Conservation (phyloP, 83 land plant genomes). For the Thuja plicata region DNA sequence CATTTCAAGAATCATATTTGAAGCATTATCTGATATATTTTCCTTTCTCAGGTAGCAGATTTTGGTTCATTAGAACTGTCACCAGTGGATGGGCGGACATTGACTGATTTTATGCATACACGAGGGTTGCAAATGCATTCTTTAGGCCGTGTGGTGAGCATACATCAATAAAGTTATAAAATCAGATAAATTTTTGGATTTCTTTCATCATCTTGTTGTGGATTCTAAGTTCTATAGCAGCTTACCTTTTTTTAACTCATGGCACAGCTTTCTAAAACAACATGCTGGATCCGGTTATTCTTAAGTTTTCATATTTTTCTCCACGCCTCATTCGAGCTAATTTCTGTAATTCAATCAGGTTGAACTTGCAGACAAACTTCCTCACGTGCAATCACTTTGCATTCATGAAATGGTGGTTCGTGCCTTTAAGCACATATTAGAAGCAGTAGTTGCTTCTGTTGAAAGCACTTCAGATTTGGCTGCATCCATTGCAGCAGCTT, state of each 20-base stretch:
- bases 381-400: slow-evolving; percentile 95
- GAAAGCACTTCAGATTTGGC: slow-evolving; percentile 44
- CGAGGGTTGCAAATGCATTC: slow-evolving; percentile 93
- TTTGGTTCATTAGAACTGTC: slow-evolving; percentile 97
- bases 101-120: slow-evolving; percentile 99
- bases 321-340: not conserved
- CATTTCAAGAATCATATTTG: not conserved
- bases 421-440: slow-evolving; percentile 84
- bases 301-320: slow-evolving; percentile 7
- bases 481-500: slow-evolving; percentile 65
- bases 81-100: slow-evolving; percentile 96
- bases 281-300: slow-evolving; percentile 1
- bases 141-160: slow-evolving; percentile 91
- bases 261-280: not conserved
- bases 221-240: not conserved
- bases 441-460: slow-evolving; percentile 73
- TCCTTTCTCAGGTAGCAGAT: slow-evolving; percentile 77
- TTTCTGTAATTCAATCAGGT: slow-evolving; percentile 44
- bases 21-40: not conserved
- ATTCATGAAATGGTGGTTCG: slow-evolving; percentile 97
- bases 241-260: not conserved
- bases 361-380: slow-evolving; percentile 93
- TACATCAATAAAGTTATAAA: not conserved
- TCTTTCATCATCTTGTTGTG: not conserved
- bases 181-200: not conserved